phyloP scores from a whole-genome alignment of 768 basidiomycete genomes.

The Rhizopogon vesiculosus region DNA sequence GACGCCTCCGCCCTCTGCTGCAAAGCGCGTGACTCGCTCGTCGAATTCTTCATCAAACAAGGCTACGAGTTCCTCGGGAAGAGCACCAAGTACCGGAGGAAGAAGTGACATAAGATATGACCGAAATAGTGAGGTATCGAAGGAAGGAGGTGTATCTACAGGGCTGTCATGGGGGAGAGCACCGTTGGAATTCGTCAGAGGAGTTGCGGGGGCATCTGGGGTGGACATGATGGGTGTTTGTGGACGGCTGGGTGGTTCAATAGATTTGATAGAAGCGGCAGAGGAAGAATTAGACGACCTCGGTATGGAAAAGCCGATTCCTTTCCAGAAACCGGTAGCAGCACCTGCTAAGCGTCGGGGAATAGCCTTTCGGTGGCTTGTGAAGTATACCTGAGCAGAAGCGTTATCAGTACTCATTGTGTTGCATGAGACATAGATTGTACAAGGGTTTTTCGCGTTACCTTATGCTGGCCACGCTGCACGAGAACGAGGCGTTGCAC shows the following conservation, averaged over 20 bases:
- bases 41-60: constrained; percentile 73
- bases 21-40: constrained; percentile 72
- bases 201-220: constrained; percentile 16
- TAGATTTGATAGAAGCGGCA: neutral
- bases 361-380: constrained; percentile 21
- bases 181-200: constrained; percentile 27
- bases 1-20: constrained; percentile 68
- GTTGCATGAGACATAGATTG: neutral
- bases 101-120: constrained; percentile 68
- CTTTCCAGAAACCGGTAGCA: constrained; percentile 19
- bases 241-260: constrained; percentile 2
- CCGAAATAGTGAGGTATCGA: constrained; percentile 69
- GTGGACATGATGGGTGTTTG: constrained; percentile 6
- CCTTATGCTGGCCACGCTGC: constrained; percentile 8
- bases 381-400: constrained; percentile 26
- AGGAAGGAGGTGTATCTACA: constrained; percentile 38
- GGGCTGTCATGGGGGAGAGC: constrained; percentile 21
- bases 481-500: constrained; percentile 14
- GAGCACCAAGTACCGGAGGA: constrained; percentile 79
- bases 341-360: constrained; percentile 16
- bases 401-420: constrained; percentile 10
- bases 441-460: neutral
- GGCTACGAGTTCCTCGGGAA: constrained; percentile 55
- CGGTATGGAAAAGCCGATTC: constrained; percentile 14
- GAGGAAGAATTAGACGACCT: constrained; percentile 10